These are phyloP conservation scores for Linderniella brevidens DNA, from an alignment of 257 asterid species.

Conservation along the genomic window DNA sequence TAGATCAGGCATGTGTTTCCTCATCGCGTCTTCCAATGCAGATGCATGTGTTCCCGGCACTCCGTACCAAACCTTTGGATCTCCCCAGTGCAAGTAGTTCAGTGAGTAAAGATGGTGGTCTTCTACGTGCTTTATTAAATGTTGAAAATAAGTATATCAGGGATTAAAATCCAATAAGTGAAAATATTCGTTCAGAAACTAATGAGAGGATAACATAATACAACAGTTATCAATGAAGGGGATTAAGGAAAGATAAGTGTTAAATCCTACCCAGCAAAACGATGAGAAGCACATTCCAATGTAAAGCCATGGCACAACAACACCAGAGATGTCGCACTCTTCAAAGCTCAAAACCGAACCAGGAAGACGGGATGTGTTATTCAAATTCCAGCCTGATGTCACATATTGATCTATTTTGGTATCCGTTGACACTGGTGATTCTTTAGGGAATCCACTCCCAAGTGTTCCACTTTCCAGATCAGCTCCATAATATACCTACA, in stretches of 20 bases:
- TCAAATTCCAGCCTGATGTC: conserved; percentile 86
- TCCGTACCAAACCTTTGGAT: conserved; percentile 76
- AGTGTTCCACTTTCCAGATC: conserved; percentile 78
- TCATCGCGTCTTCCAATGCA: conserved; percentile 56
- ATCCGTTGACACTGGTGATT: conserved; percentile 19
- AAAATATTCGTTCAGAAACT: background rate
- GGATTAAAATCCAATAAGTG: background rate
- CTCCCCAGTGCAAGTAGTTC: conserved; percentile 80
- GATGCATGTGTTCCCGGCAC: conserved; percentile 60
- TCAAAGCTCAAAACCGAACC: conserved; percentile 81
- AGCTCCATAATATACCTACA: conserved; percentile 91
- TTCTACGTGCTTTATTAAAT: conserved; percentile 50
- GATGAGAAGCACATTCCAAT: conserved; percentile 98
- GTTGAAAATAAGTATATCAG: background rate
- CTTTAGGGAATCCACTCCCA: conserved; percentile 84
- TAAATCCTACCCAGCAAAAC: conserved; percentile 49
- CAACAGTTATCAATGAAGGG: background rate
- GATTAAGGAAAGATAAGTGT: background rate
- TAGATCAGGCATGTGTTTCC: conserved; percentile 59
- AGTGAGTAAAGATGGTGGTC: conserved; percentile 84
- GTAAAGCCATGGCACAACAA: conserved; percentile 94
- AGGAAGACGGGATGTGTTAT: conserved; percentile 67
- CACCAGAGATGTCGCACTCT: conserved; percentile 86
- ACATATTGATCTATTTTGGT: conserved; percentile 29
- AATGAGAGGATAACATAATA: too few relatives aligned